These are phyloP conservation scores for Brachypodium distachyon DNA, from an alignment of 202 grass and related monocot species.

Conservation along the genomic window DNA sequence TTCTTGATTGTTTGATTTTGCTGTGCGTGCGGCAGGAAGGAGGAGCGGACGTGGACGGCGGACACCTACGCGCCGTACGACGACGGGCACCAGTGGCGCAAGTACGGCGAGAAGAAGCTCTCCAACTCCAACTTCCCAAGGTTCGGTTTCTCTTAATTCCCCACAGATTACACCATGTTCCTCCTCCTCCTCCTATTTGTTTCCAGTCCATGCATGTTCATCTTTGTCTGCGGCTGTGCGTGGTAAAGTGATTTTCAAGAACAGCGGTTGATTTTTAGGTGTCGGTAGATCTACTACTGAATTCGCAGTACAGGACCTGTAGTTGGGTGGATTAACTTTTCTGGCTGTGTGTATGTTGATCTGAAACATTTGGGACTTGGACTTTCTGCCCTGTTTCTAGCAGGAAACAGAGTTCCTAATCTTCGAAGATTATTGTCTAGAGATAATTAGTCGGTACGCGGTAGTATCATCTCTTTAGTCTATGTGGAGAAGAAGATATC, in stretches of 20 bases:
- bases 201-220: neutral
- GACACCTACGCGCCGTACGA: slow-evolving; percentile 50
- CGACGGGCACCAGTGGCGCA: slow-evolving; percentile 82
- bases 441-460: neutral
- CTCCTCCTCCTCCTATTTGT: too few species aligned
- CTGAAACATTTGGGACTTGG: neutral
- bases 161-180: neutral
- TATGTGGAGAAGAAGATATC: neutral
- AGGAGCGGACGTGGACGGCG: slow-evolving; percentile 40
- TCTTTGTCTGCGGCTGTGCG: neutral
- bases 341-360: neutral
- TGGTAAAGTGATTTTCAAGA: neutral
- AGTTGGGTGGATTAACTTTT: neutral
- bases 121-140: slow-evolving; percentile 64
- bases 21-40: slow-evolving; percentile 25
- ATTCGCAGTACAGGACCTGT: neutral
- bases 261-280: neutral
- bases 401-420: neutral
- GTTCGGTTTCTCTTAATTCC: slow-evolving; percentile 12
- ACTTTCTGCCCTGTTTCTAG: neutral
- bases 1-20: neutral
- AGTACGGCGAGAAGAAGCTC: slow-evolving; percentile 86
- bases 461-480: neutral
- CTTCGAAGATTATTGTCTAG: neutral
- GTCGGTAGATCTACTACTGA: neutral